Base-by-base conservation (phyloP, 257 asterid species). In the Haberlea rhodopensis region DNA sequence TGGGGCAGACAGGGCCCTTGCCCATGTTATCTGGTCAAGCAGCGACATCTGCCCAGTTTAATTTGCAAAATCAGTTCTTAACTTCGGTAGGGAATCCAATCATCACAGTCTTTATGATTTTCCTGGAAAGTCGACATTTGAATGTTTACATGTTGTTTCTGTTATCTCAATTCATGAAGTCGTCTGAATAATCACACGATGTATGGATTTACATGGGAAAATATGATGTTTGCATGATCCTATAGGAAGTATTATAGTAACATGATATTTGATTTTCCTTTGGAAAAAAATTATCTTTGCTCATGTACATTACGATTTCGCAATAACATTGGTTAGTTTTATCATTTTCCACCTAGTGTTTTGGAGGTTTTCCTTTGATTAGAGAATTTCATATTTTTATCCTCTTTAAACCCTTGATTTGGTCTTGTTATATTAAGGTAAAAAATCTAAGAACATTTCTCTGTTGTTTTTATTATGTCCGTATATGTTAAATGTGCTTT, bases 1-100 rank as follows among this genome's bases (percentile, higher is more conserved):
- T 89, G 87, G 96, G 91, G 63, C 97, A 84, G 76, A 80, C 91
- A 5, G 89, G 94, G 53, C 89, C 84, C 53, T 80, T 92, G 53
- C 86, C 95, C 2, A 74, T 84, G 95, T 76, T 92, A 57, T 76
- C 96, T 64, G 88, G 95, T 57, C 96, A 89, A 76, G 79, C 84
- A 53, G 85, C 85, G 0, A 79, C 86, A 3, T 86, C 90, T 21
- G 82, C 94, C 24, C 99, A 85, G 80, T 85, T 79, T 70, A 86
- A 84, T 74, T 72, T 87, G 80, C 97, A 81, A 61, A 76, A 84
- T 58, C 96, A 87, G 82, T 81, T 70, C 70, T 71, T 87, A 78
- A 68, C 86, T 68, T 73, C 90, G 96, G 99, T 92, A 86, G 34
- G 76, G 31, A 19, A 45, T 65, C 49, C n/a, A 28, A 40, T 45